Base-by-base conservation (phyloP, 2,329 filamentous ascomycete genomes). In the Colletotrichum cuscutae region DNA sequence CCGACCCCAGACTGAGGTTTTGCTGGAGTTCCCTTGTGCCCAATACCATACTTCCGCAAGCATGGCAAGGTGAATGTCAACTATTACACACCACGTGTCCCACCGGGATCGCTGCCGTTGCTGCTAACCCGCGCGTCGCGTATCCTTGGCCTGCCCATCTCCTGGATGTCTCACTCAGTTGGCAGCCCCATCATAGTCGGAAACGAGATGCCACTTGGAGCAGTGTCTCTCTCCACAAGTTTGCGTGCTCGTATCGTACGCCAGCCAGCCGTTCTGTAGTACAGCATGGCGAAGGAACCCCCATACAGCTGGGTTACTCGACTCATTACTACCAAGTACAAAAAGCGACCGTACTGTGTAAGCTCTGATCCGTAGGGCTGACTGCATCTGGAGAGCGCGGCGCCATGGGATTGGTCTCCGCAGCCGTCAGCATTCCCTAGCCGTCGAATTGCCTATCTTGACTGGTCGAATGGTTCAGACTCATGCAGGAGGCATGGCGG, bases 401-500 rank as follows among this genome's bases (percentile, higher is more conserved):
- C 26, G 46, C 56, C 13, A 46, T 35, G 54, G 70, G 42, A 70
- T 70, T 65, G 65, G 70, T 65, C 60, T 72, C 70, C 59, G 66
- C 60, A 49, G 66, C 26, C 46, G 28, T 57, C 58, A 59, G n/a
- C 35, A 56, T 28, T 37, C 32, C 66, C 46, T 11, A 12, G 42
- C 56, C 54, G 46, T 37, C 70, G 37, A 46, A 60, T 9, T 65
- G 30, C 32, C 66, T 37, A 49, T 35, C 68, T 13, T 35, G 49
- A 49, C 53, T 59, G 24, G 59, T 49, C 57, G 15, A 30, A 22
- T 26, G 42, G 42, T 49, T 72, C 30, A 57, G 37, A 19, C 35
- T 70, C 35, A 58, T 68, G 62, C 71, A 73, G 68, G 67, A 72
- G 63, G 59, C 62, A 32, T 68, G 42, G 61, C 67, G 46, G 52